Evolutionary conservation across 805 yeast species (phyloP), one percentile per base, ranked within the genome.

Genomic region (Candida saitoana): DNA sequence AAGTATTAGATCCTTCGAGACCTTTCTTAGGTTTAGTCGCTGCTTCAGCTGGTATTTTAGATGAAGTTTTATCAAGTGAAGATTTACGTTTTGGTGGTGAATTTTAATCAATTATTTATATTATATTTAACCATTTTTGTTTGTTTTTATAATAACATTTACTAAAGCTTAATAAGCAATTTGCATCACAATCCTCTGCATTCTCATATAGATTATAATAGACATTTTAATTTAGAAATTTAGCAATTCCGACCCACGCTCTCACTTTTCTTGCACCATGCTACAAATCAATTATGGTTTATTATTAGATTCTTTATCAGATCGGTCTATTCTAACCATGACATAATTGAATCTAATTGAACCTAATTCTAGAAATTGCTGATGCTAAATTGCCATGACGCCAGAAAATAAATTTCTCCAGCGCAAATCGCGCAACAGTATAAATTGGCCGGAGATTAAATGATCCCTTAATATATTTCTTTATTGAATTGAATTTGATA

Each of bases 1-100:
- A 95, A 68, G 99, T 95, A 19, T 77, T 93, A 60, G 96, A 89
- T 55, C 99, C 99, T 41, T 90, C 97, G 19, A 79, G 86, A 63
- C 99, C 99, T 42, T 87, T 93, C 71, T 76, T 93, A 61, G 99
- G 99, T 41, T 77, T 93, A 52, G 86, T 93, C 45, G 97, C 98
- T 40, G 98, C 99, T 15, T 71, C 96, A 36, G 75, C 93, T 36
- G 96, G 96, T 45, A 76, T 82, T 43, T 74, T 93, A 57, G 86
- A 84, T 47, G 73, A 78, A 36, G 76, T 87, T 39, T 68, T 87
- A 51, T 50, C 59, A 37, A 61, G 72, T 45, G 65, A 64, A 40
- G 74, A 69, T 48, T 67, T 70, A 50, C 64, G 63, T 51, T 49
- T 54, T 46, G 69, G 65, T 56, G 76, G 76, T 22, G 76, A 70